These are phyloP conservation scores for Trametopsis cervina DNA, from an alignment of 768 basidiomycete genomes.

Conservation along the genomic window DNA sequence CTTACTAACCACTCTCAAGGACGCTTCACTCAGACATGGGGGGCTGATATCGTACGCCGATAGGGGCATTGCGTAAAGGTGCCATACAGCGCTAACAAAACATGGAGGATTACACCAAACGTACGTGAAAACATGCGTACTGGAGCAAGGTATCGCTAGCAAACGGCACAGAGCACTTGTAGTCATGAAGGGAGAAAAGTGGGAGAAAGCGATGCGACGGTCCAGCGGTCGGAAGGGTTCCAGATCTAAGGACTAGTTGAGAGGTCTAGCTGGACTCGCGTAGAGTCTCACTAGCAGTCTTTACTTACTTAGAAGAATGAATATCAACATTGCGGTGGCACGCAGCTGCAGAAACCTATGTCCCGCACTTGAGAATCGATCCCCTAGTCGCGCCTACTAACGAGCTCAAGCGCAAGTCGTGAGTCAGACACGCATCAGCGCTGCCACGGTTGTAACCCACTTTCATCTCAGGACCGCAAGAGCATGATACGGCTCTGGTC, in stretches of 20 bases:
- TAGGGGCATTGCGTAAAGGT: too few relatives aligned
- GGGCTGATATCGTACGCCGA: too few relatives aligned
- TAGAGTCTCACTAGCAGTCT: conserved; percentile 41
- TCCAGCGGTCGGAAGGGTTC: too few relatives aligned
- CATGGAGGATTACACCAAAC: neutral
- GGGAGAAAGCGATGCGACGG: too few relatives aligned
- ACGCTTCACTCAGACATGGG: too few relatives aligned
- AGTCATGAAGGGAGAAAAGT: neutral
- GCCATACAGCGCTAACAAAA: neutral
- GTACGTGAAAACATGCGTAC: neutral
- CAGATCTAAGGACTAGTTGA: too few relatives aligned
- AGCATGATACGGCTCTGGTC: conserved; percentile 80
- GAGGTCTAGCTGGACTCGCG: neutral
- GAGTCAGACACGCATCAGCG: neutral
- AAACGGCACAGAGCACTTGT: neutral
- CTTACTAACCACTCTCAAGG: too few relatives aligned
- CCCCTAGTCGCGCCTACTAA: conserved; percentile 62
- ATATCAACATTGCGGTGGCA: conserved; percentile 84
- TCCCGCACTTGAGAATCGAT: conserved; percentile 88
- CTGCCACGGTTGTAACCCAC: conserved; percentile 29
- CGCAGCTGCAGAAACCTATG: conserved; percentile 81
- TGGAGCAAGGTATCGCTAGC: neutral
- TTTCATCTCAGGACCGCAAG: conserved; percentile 74
- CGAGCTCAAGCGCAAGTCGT: conserved; percentile 70
- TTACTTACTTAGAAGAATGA: conserved; percentile 76